Base-by-base conservation (phyloP, 176 grass and related monocot genomes). In the Cenchrus fungigraminus region DNA sequence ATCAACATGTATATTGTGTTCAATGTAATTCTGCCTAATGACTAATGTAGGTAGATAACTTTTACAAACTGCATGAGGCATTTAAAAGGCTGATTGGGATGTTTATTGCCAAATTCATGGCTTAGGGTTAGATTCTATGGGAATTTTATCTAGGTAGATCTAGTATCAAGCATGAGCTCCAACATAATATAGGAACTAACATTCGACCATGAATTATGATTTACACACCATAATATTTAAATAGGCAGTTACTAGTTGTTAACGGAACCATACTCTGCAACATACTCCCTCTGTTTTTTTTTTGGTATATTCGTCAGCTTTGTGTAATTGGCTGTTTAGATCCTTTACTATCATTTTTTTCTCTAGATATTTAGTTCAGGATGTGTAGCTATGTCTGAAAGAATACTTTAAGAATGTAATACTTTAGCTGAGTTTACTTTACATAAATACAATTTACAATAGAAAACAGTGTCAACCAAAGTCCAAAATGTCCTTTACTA, bases 101-200 rank as follows among this genome's bases (percentile, higher is more conserved):
- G 47, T 73, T 52, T 53, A 53, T 74, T 74, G 13, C 12, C 12
- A 32, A 74, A 74, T 74, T 54, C 49, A 54, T 74, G 25, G 47
- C 12, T 73, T 73, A 73, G 70, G 12, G 25, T 52, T 52, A 73
- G 12, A 73, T 73, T 73, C 70, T 15, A 29, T 73, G 71, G 71
- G 47, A 73, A 73, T 31, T 45, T 45, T 40, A 40, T 40, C 37
- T 40, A 40, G 37, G 37, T 40, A 40, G 37, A 40, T 40, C 37
- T 4, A 40, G 37, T 40, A 40, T 40, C 37, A 40, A 40, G 37
- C 37, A 29, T 52, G 6, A 31, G 28, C 28, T 10, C 71, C 25
- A 14, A 16, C 29, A 73, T 62, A 28, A 25, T 28, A 28, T 25
- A 62, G 59, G 59, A 62, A 62, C 22, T 53, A 32, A 34, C 22